Conservation (phyloP, 1,284 basidiomycete species). For the Cutaneotrichosporon sp. region DNA sequence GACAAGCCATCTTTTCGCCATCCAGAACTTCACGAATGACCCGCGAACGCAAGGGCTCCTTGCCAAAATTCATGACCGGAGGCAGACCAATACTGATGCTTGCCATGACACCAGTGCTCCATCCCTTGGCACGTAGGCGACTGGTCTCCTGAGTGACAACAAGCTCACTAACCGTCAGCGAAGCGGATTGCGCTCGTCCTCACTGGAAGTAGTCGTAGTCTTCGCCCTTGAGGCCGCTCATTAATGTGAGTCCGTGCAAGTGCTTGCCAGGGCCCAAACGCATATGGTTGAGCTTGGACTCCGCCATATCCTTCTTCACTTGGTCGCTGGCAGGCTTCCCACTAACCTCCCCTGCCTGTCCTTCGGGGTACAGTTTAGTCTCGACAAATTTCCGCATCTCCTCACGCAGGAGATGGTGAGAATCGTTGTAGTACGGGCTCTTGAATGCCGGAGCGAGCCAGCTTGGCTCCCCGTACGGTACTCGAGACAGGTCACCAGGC, state of each 20-base stretch:
- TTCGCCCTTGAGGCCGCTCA: conserved; percentile 81
- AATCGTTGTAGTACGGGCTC: conserved; percentile 76
- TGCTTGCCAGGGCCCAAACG: conserved; percentile 74
- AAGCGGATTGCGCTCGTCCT: not conserved
- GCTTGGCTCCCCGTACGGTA: conserved; percentile 78
- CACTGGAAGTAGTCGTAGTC: conserved; percentile 69
- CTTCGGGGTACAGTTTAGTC: conserved; percentile 52
- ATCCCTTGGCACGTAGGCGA: conserved; percentile 73
- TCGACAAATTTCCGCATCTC: conserved; percentile 55
- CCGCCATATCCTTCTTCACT: conserved; percentile 45
- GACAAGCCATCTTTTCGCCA: conserved; percentile 61
- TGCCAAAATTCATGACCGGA: conserved; percentile 57
- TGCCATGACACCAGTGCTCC: conserved; percentile 69
- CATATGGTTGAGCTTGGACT: conserved; percentile 81
- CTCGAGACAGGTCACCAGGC: conserved; percentile 56
- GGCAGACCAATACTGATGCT: conserved; percentile 70
- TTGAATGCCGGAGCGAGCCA: conserved; percentile 76
- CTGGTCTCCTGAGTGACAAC: conserved; percentile 81
- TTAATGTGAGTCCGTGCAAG: conserved; percentile 71
- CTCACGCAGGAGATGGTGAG: conserved; percentile 49
- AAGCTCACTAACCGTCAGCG: conserved; percentile 51
- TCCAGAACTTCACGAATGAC: conserved; percentile 74
- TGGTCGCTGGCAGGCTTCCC: conserved; percentile 59
- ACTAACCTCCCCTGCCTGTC: conserved; percentile 64
- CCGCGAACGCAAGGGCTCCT: conserved; percentile 54